Evolutionary conservation across 108 stramenopile species (phyloP).

Genomic region (Discostella pseudostelligera): DNA sequence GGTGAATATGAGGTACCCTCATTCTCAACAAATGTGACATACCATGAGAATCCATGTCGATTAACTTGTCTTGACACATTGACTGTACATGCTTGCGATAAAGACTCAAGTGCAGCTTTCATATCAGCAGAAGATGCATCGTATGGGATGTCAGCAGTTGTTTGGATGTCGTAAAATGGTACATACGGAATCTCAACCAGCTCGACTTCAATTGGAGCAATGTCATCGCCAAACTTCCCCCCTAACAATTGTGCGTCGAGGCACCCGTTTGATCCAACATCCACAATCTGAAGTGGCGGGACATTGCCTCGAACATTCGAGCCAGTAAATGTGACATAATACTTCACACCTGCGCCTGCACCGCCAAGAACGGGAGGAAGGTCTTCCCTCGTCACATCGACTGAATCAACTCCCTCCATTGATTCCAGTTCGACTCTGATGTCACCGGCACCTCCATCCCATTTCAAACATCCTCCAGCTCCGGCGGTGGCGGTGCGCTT

Average conservation of each 20-base stretch:
- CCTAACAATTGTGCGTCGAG: conserved; percentile 39
- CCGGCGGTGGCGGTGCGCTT: conserved; percentile 45
- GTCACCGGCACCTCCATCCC: conserved; percentile 41
- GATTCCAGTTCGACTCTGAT: conserved; percentile 64
- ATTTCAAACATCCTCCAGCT: conserved; percentile 44
- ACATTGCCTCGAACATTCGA: conserved; percentile 70
- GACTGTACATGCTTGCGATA: conserved; percentile 61
- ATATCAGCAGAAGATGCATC: conserved; percentile 66
- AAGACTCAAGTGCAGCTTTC: conserved; percentile 65
- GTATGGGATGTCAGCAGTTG: conserved; percentile 60
- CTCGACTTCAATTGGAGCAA: conserved; percentile 33
- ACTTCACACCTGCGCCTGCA: conserved; percentile 43
- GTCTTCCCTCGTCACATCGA: conserved; percentile 40
- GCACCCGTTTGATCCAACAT: conserved; percentile 53
- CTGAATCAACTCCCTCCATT: conserved; percentile 48
- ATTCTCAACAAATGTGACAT: conserved; percentile 50
- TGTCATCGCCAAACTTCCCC: conserved; percentile 26
- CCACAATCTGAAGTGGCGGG: conserved; percentile 52
- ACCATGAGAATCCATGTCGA: conserved; percentile 63
- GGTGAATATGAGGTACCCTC: conserved; percentile 19
- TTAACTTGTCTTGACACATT: conserved; percentile 54
- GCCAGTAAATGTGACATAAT: conserved; percentile 70
- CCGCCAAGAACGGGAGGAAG: conserved; percentile 23
- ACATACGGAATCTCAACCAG: conserved; percentile 43
- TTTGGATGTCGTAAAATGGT: conserved; percentile 80